These are phyloP conservation scores for Tilletia setariae DNA, from an alignment of 1,284 basidiomycete species.

Conservation along the genomic window DNA sequence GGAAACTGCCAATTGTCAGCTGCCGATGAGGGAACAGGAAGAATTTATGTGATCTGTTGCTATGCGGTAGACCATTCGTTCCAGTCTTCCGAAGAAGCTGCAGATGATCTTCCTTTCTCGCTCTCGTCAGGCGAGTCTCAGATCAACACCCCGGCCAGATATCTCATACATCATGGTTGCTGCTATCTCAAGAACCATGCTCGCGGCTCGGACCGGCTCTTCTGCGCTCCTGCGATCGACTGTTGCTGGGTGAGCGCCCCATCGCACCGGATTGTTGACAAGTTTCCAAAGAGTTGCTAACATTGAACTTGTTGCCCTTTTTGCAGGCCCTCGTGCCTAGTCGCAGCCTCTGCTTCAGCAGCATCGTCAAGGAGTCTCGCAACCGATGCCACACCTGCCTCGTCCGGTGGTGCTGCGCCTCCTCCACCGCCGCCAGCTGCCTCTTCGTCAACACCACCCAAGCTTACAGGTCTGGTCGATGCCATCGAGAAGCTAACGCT, in stretches of 20 bases:
- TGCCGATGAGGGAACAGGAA: background rate
- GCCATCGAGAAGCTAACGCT: constrained; percentile 86
- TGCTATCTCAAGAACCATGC: background rate
- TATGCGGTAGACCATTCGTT: background rate
- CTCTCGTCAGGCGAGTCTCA: background rate
- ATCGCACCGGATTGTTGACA: background rate
- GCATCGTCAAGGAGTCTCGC: constrained; percentile 3
- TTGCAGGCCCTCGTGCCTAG: background rate
- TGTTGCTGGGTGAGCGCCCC: background rate
- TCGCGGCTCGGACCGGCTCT: background rate
- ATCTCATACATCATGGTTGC: background rate
- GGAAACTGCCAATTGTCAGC: background rate
- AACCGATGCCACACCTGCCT: background rate
- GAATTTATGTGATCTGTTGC: background rate
- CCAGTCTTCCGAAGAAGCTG: background rate
- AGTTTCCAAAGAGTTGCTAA: background rate
- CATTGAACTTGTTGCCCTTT: background rate
- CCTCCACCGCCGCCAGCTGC: background rate
- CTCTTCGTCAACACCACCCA: constrained; percentile 61
- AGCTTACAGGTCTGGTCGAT: constrained; percentile 81
- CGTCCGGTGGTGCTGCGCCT: background rate
- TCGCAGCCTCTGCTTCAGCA: background rate
- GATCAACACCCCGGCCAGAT: background rate
- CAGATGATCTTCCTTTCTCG: background rate
- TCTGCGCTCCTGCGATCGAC: background rate